phyloP scores from a whole-genome alignment of 768 basidiomycete genomes.

The Cystobasidium onofrii region DNA sequence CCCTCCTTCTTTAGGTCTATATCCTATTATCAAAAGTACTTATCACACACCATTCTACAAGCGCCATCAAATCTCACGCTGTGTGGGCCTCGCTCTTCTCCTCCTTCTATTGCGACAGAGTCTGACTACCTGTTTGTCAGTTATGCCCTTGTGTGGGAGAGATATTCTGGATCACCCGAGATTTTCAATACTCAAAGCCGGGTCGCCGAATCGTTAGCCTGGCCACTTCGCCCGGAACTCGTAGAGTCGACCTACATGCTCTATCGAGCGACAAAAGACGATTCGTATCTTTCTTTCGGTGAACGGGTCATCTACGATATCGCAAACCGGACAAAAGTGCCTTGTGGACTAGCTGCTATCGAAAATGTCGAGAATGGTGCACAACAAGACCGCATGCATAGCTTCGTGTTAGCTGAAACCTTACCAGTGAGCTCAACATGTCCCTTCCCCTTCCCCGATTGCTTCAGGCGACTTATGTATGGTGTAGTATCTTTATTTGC shows the following conservation, averaged over 20 bases:
- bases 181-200: constrained; percentile 70
- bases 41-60: constrained; percentile 57
- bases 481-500: neutral
- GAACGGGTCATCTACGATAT: constrained; percentile 75
- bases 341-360: constrained; percentile 78
- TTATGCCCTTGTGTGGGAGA: constrained; percentile 67
- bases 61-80: constrained; percentile 84
- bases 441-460: too few species aligned
- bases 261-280: constrained; percentile 73
- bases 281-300: constrained; percentile 85
- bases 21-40: neutral
- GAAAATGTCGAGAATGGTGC: constrained; percentile 57
- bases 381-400: constrained; percentile 84
- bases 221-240: constrained; percentile 56
- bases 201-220: constrained; percentile 38
- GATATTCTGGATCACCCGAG: constrained; percentile 80
- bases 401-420: constrained; percentile 52
- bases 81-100: constrained; percentile 49
- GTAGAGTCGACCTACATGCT: constrained; percentile 77
- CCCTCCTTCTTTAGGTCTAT: neutral
- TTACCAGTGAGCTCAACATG: constrained; percentile 32
- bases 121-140: neutral
- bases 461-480: neutral
- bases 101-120: neutral
- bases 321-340: constrained; percentile 62